Evolutionary conservation across 768 basidiomycete species (phyloP).

Genomic region (Tephrocybe sp.): DNA sequence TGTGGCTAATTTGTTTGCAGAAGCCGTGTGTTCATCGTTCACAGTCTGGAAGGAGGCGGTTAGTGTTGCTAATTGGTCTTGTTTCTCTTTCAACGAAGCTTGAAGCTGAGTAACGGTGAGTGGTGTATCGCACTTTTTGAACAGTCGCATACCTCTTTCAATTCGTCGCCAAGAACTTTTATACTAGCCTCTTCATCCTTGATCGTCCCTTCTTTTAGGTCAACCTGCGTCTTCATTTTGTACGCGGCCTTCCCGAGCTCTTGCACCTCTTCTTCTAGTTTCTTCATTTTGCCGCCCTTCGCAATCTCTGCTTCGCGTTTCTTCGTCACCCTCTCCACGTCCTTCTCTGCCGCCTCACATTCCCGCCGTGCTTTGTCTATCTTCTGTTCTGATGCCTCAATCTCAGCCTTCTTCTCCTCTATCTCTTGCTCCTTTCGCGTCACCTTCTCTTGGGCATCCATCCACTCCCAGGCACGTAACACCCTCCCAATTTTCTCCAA

Average conservation of each 20-base stretch:
- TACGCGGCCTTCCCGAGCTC: conserved; percentile 78
- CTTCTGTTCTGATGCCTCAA: conserved; percentile 42
- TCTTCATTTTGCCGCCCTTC: conserved; percentile 91
- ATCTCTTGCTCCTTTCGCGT: conserved; percentile 59
- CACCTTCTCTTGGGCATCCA: conserved; percentile 53
- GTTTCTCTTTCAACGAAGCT: conserved; percentile 57
- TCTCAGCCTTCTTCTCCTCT: conserved; percentile 46
- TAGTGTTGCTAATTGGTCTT: conserved; percentile 54
- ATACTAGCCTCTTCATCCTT: conserved; percentile 74
- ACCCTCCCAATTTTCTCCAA: conserved; percentile 83
- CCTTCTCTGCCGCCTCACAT: conserved; percentile 64
- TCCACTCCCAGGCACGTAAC: conserved; percentile 90
- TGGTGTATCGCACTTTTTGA: neutral
- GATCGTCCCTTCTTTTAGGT: conserved; percentile 75
- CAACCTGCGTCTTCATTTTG: conserved; percentile 82
- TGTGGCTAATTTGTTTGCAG: conserved; percentile 61
- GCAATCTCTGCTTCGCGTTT: conserved; percentile 84
- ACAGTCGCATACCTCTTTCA: conserved; percentile 54
- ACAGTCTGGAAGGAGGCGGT: conserved; percentile 55
- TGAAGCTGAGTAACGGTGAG: conserved; percentile 45
- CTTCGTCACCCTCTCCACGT: conserved; percentile 63
- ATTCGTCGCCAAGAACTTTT: conserved; percentile 48
- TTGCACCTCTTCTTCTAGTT: conserved; percentile 77
- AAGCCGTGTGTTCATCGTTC: conserved; percentile 67
- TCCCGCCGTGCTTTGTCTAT: conserved; percentile 55